phyloP scores from a whole-genome alignment of 768 basidiomycete species.

The Mycena galericulata region DNA sequence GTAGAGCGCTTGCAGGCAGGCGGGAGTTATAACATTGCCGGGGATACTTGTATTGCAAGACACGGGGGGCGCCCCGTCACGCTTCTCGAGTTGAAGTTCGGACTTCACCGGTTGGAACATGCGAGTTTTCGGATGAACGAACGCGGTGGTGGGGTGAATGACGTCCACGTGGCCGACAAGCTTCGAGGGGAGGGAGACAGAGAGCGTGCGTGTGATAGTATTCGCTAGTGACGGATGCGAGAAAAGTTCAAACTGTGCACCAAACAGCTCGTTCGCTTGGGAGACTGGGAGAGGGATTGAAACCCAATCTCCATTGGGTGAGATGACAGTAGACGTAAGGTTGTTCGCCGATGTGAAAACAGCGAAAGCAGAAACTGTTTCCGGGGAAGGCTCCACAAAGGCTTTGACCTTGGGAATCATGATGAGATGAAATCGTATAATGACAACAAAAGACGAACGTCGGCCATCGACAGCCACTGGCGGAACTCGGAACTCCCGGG shows the following conservation, averaged over 20 bases:
- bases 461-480: no score
- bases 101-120: constrained; percentile 25
- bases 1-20: no score
- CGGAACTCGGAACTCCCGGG: no score
- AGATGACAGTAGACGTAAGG: constrained; percentile 34
- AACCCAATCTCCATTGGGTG: no score
- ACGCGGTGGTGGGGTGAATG: constrained; percentile 47
- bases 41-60: constrained; percentile 38
- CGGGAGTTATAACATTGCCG: constrained; percentile 41
- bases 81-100: constrained; percentile 17
- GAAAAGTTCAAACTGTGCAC: constrained; percentile 41
- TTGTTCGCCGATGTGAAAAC: constrained; percentile 40
- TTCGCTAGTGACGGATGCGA: constrained; percentile 35
- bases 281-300: no score
- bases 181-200: no score
- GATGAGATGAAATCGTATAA: not conserved
- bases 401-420: constrained; percentile 38
- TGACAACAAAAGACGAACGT: no score
- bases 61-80: constrained; percentile 33
- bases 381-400: constrained; percentile 40
- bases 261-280: constrained; percentile 41
- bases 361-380: constrained; percentile 38
- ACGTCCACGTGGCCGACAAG: constrained; percentile 42
- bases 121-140: constrained; percentile 33
- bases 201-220: constrained; percentile 42